Base-by-base conservation (phyloP, 345 rosid species). In the Eutrema yunnanense region DNA sequence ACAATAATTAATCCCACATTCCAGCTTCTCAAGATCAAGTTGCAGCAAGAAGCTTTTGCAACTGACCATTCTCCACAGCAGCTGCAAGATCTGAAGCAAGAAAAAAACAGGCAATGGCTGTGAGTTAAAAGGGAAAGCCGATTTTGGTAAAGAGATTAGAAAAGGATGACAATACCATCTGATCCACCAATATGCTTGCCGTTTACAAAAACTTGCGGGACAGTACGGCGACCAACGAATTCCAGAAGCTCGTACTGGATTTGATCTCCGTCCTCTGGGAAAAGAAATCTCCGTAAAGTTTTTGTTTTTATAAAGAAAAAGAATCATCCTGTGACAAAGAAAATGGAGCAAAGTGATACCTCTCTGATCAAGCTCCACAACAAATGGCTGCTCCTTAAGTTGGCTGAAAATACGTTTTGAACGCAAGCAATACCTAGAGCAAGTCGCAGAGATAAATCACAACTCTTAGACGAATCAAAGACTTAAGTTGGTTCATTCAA, bases 161-260 rank as follows among this genome's bases (percentile, higher is more conserved):
- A 19, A 19, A 27, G 34, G 30, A 12, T 8, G 54, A 74, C 13
- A 51, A 33, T 52, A 89, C 96, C 97, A 73, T 95, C 96, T 52
- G 96, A 90, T 66, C 99, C 97, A 50, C 99, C 96, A 30, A 91
- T 73, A 73, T 89, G 96, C 76, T 92, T 87, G 22, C 97, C 96
- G 62, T 88, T 81, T 37, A 95, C 85, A 76, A 89, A 95, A 9
- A 95, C 86, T 83, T 95, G 99, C 0, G 98, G 98, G 38, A 95
- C 94, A 2, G 98, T 95, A 27, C 79, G 84, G 16, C 83, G 88
- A 19, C 97, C 98, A 3, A 90, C 86, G 34, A 88, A 80, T 60
- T 90, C 89, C 33, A 90, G 80, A 54, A 95, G 82, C 50, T 86
- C 92, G 73, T 79, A 83, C 73, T 88, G 95, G 74, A 94, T 89